These are phyloP conservation scores for Exophiala lecanii-corni DNA, from an alignment of 2,329 filamentous ascomycete genomes.

Conservation along the genomic window DNA sequence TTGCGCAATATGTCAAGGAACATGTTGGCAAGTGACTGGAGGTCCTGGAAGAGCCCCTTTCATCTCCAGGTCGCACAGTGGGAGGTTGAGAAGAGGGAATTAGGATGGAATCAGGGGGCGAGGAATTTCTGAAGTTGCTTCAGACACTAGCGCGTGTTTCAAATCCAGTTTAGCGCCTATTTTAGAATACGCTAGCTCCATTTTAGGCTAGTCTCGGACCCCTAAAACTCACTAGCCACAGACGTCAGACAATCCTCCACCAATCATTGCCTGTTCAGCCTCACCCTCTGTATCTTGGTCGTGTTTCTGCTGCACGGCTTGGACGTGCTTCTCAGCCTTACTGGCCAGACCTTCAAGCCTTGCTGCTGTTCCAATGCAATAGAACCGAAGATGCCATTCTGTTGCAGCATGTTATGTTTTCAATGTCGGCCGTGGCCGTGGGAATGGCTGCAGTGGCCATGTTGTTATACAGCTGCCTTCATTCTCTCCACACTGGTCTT, in stretches of 20 bases:
- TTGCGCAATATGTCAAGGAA: conserved; percentile 1
- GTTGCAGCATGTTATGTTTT: too few relatives aligned
- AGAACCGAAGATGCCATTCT: too few relatives aligned
- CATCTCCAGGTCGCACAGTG: conserved; percentile 2
- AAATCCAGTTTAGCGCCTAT: conserved; percentile 15
- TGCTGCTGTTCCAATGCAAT: too few relatives aligned
- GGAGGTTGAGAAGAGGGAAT: conserved; percentile 3
- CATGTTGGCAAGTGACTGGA: conserved; percentile 1
- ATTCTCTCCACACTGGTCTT: too few relatives aligned
- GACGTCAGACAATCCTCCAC: neutral
- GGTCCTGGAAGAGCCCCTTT: conserved; percentile 14
- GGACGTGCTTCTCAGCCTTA: conserved; percentile 1
- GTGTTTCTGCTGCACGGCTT: neutral
- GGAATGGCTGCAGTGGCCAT: too few relatives aligned
- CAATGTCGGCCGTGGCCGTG: too few relatives aligned
- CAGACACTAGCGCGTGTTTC: conserved; percentile 26
- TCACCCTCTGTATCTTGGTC: neutral
- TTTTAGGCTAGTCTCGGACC: too few relatives aligned
- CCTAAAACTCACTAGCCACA: conserved; percentile 2
- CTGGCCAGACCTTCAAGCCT: neutral
- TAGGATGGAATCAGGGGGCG: conserved; percentile 5
- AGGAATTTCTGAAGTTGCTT: conserved; percentile 10
- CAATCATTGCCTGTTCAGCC: conserved; percentile 10
- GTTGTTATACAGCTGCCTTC: too few relatives aligned
- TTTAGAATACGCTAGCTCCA: too few relatives aligned